Base-by-base conservation (phyloP, 352 stramenopile species). In the Plasmopara viticola region DNA sequence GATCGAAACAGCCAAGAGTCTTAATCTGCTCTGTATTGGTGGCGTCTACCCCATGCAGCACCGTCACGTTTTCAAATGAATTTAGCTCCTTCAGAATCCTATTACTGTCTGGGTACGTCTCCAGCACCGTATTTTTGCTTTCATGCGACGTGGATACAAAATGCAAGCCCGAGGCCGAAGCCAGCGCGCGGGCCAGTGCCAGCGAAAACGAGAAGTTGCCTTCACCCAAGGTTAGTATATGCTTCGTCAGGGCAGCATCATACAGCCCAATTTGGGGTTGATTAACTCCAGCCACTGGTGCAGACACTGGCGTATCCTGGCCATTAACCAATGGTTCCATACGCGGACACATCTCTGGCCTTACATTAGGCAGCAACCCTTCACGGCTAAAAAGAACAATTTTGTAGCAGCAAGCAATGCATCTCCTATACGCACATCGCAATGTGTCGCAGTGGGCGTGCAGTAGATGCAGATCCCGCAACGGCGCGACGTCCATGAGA, bases 121-220 rank as follows among this genome's bases (percentile, higher is more conserved):
- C 66, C 9, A 85, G 38, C 20, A 98, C 70, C 3, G 90, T 93
- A 44, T 85, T 60, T 34, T 74, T 68, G 49, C 70, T 85, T 70
- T 98, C 93, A 48, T 98, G 96, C 35, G 89, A 97, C 40, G 94
- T 98, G 9, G 87, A 81, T 0, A 97, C 74, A 3, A 98, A 49
- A 62, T 72, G 53, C 15, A 82, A 69, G 9, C 48, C 45, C 6
- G 58, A 51, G 15, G 60, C 51, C 2, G 38, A 33, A 33, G 55
- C 46, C 34, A 94, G 72, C 37, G 71, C 70, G 30, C 78, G 70
- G 7, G 90, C 81, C 4, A 98, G 66, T 35, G 90, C 90, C 34
- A 97, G 64, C 25, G 92, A 98, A 68, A 96, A 98, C 3, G 92
- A 95, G 53, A 98, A 97, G 75, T 98, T 96, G 41, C 95, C 95